These are phyloP conservation scores for Xerocomus minutiporus DNA, from an alignment of 1,284 basidiomycete genomes.

Conservation along the genomic window DNA sequence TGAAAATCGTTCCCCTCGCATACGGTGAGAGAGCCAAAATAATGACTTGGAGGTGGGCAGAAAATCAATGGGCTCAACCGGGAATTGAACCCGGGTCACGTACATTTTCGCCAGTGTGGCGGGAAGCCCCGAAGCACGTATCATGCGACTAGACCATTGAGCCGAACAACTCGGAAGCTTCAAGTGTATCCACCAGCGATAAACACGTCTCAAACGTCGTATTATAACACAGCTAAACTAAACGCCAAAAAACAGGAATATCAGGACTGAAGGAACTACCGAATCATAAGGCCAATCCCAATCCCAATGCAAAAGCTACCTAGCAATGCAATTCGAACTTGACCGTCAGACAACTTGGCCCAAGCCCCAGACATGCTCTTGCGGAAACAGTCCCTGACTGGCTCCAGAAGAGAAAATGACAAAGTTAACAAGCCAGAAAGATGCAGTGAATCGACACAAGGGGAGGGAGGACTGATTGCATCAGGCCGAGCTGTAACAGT, in stretches of 20 bases:
- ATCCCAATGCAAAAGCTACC: constrained; percentile 34
- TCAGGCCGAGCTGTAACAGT: constrained; percentile 17
- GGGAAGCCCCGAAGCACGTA: constrained; percentile 35
- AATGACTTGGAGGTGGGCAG: background rate
- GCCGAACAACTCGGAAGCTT: constrained; percentile 15
- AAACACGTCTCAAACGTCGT: too few relatives aligned
- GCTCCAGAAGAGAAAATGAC: constrained; percentile 43
- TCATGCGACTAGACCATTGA: constrained; percentile 44
- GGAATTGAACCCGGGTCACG: constrained; percentile 48
- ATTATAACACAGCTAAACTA: too few relatives aligned
- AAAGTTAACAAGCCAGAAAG: constrained; percentile 44
- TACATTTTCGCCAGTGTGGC: constrained; percentile 9
- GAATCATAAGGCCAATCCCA: constrained; percentile 30
- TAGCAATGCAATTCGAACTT: constrained; percentile 28
- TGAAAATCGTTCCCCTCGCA: background rate
- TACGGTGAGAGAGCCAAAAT: too few relatives aligned
- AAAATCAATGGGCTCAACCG: constrained; percentile 36
- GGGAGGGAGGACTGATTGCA: constrained; percentile 8
- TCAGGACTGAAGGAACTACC: constrained; percentile 17
- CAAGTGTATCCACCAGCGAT: too few relatives aligned
- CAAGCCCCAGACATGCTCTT: constrained; percentile 14
- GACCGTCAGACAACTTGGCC: constrained; percentile 26
- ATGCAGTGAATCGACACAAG: constrained; percentile 44
- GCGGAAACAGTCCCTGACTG: constrained; percentile 18
- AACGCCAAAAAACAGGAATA: background rate